Evolutionary conservation across 192 early-diverging fungal genomes (phyloP).

Genomic region (Linnemannia zychae): DNA sequence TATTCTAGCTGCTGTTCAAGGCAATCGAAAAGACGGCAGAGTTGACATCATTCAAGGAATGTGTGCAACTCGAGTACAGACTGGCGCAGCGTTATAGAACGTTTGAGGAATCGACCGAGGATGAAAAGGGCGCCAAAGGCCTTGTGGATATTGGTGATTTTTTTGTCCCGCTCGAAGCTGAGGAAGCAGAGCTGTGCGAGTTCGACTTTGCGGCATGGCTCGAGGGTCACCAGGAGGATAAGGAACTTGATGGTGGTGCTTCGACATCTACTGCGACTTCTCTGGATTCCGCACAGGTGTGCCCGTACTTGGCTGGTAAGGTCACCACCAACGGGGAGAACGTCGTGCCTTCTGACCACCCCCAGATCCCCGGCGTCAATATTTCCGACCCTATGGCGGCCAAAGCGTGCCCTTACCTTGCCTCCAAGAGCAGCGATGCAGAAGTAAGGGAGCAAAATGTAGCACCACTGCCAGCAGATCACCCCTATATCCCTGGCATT

Average conservation of each 20-base stretch:
- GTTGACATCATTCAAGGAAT: slow-evolving; percentile 22
- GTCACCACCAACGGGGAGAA: not conserved
- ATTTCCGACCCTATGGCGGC: slow-evolving; percentile 37
- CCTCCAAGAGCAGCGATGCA: slow-evolving; percentile 9
- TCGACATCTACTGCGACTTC: not conserved
- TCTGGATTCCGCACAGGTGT: slow-evolving; percentile 16
- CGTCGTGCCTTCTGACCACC: slow-evolving; percentile 40
- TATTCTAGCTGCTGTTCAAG: slow-evolving; percentile 35
- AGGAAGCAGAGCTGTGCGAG: slow-evolving; percentile 26
- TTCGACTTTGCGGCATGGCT: slow-evolving; percentile 39
- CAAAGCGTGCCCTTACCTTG: slow-evolving; percentile 45
- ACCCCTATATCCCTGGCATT: slow-evolving; percentile 26
- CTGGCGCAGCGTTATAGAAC: slow-evolving; percentile 25
- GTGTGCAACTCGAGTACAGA: slow-evolving; percentile 28
- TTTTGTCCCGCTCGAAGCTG: slow-evolving; percentile 22
- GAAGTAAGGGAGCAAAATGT: not conserved
- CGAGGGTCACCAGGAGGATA: slow-evolving; percentile 14
- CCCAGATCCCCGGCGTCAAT: slow-evolving; percentile 38
- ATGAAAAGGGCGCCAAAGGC: not conserved
- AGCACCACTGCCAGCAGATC: slow-evolving; percentile 2
- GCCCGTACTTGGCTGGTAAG: slow-evolving; percentile 23
- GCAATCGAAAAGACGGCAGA: slow-evolving; percentile 20
- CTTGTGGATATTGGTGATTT: slow-evolving; percentile 6
- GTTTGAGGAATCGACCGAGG: not conserved
- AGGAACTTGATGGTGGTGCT: slow-evolving; percentile 3